Evolutionary conservation across 1,284 basidiomycete genomes (phyloP).

Genomic region (Coniferiporia sulphurascens): DNA sequence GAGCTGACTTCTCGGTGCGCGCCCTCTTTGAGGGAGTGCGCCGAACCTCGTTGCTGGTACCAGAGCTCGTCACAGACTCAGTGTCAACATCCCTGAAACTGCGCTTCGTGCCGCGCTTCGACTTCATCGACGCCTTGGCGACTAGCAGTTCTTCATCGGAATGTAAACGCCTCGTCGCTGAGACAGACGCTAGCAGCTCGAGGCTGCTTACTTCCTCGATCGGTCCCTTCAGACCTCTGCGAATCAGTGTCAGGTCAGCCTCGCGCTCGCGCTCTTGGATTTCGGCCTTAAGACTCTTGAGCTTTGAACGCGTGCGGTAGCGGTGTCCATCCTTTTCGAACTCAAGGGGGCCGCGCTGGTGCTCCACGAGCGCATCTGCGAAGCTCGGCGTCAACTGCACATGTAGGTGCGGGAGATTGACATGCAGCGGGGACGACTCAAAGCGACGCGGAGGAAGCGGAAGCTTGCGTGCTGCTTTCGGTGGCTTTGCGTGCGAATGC

Average conservation of each 20-base stretch:
- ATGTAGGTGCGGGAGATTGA: slow-evolving; percentile 5
- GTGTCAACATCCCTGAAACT: slow-evolving; percentile 3
- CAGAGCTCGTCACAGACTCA: not conserved
- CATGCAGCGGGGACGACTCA: slow-evolving; percentile 3
- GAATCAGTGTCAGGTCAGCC: slow-evolving; percentile 12
- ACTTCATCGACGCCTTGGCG: not conserved
- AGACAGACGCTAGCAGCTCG: slow-evolving; percentile 8
- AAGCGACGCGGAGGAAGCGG: slow-evolving; percentile 9
- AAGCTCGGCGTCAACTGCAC: not conserved
- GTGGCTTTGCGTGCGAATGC: not conserved
- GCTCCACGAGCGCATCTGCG: not conserved
- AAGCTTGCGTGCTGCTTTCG: not conserved
- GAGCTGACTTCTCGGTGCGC: not conserved
- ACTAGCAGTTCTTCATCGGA: not conserved
- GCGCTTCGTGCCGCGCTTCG: slow-evolving; percentile 1
- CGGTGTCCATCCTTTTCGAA: slow-evolving; percentile 13
- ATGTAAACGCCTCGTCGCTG: slow-evolving; percentile 2
- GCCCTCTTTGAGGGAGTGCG: slow-evolving; percentile 11
- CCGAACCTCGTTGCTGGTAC: not conserved
- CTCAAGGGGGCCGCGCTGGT: slow-evolving; percentile 12
- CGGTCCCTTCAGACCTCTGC: slow-evolving; percentile 1
- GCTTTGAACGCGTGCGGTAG: slow-evolving; percentile 15
- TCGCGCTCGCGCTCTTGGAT: slow-evolving; percentile 14
- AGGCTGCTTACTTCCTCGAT: not conserved
- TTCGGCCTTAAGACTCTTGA: slow-evolving; percentile 7